phyloP scores from a whole-genome alignment of 1,284 basidiomycete genomes.

The Rhodotorula sp. region DNA sequence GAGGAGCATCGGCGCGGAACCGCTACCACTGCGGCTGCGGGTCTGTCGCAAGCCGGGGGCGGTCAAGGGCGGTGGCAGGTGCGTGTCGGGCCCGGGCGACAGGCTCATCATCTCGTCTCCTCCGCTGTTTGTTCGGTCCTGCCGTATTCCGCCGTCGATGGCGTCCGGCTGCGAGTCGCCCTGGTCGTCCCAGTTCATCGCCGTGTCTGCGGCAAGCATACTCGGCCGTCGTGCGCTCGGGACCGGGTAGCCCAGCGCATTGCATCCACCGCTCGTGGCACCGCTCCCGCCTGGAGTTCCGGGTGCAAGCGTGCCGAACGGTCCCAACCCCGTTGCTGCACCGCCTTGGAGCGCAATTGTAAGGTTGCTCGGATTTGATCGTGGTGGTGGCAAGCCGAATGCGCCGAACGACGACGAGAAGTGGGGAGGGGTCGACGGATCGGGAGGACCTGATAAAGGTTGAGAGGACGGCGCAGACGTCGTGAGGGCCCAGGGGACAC shows the following conservation, averaged over 20 bases:
- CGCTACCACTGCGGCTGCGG: slow-evolving; percentile 21
- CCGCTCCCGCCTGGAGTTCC: background rate
- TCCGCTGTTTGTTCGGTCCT: too few species aligned
- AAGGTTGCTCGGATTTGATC: slow-evolving; percentile 10
- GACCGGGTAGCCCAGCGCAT: too few species aligned
- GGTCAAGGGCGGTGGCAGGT: background rate
- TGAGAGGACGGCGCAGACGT: background rate
- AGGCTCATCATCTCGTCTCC: slow-evolving; percentile 16
- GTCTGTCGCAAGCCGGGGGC: slow-evolving; percentile 7
- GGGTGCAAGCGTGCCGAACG: background rate
- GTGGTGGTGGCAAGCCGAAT: slow-evolving; percentile 18
- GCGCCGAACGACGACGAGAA: slow-evolving; percentile 21
- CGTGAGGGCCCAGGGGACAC: background rate
- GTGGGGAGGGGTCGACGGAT: background rate
- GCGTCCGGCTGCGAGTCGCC: background rate
- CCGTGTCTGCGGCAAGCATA: slow-evolving; percentile 6
- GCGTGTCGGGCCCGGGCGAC: slow-evolving; percentile 6
- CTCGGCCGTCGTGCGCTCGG: background rate
- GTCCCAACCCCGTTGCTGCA: background rate
- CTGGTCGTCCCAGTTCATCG: slow-evolving; percentile 16
- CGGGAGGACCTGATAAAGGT: background rate
- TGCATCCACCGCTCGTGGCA: background rate
- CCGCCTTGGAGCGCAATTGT: slow-evolving; percentile 14
- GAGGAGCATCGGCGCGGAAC: background rate
- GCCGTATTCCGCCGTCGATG: background rate